These are phyloP conservation scores for Alnus glutinosa DNA, from an alignment of 306 rosid genomes.

Conservation along the genomic window DNA sequence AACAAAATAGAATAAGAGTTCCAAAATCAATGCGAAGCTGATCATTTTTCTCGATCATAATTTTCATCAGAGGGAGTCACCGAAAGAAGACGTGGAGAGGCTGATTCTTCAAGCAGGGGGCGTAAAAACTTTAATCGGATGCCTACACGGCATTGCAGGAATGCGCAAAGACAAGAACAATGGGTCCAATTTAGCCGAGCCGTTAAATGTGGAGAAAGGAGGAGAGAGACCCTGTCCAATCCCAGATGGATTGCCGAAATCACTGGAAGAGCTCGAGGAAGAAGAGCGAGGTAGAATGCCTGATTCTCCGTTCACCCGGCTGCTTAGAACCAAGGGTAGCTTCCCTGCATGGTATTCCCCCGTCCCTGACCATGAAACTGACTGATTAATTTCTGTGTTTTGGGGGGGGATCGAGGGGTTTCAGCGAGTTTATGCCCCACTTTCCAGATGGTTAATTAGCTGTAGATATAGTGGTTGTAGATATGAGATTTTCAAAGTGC, in stretches of 20 bases:
- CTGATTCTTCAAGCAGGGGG: slow-evolving; percentile 72
- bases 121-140: slow-evolving; percentile 66
- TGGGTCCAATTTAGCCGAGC: slow-evolving; percentile 17
- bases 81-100: slow-evolving; percentile 73
- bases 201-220: slow-evolving; percentile 21
- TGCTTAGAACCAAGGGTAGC: slow-evolving; percentile 69
- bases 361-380: slow-evolving; percentile 84
- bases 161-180: slow-evolving; percentile 51
- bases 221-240: slow-evolving; percentile 41
- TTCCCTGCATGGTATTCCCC: slow-evolving; percentile 84
- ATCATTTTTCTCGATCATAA: not conserved
- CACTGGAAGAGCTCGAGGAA: slow-evolving; percentile 63
- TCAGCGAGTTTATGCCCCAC: slow-evolving; percentile 8
- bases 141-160: slow-evolving; percentile 57
- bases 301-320: slow-evolving; percentile 71
- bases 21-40: not conserved
- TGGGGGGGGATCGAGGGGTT: not conserved
- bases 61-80: slow-evolving; percentile 54
- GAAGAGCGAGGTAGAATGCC: slow-evolving; percentile 73
- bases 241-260: slow-evolving; percentile 92
- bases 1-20: not conserved
- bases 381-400: slow-evolving; percentile 33
- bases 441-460: too few species aligned
- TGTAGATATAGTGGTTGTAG: slow-evolving; percentile 1
- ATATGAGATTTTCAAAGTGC: not conserved